A percentile compares a stretch with the other conserved stretches of the same genome.
phyloP scores from a whole-genome alignment of 192 early-diverging fungal genomes.

The Neocallimastix lanati region DNA sequence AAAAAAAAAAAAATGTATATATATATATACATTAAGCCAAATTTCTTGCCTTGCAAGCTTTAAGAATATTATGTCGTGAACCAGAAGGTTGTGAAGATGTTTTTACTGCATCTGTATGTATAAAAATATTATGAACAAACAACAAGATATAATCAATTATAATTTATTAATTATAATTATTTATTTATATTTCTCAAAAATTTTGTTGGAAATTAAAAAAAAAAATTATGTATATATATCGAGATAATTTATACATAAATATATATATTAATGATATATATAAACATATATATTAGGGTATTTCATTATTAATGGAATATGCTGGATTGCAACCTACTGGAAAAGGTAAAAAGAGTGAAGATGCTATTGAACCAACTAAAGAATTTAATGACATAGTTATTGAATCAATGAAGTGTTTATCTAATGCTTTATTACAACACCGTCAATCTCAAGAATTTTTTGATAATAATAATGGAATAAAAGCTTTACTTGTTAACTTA shows the following conservation, averaged over 20 bases:
- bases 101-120: slow-evolving; percentile 15
- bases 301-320: slow-evolving; percentile 11
- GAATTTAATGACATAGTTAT: slow-evolving; percentile 3
- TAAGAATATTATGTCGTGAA: slow-evolving; percentile 41
- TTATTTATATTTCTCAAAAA: no score
- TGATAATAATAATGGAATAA: slow-evolving; percentile 18
- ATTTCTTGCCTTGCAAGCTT: slow-evolving; percentile 18
- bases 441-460: slow-evolving; percentile 20
- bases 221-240: no score
- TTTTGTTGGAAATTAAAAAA: no score
- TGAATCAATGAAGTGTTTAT: slow-evolving; percentile 47
- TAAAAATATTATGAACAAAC: slow-evolving; percentile 21
- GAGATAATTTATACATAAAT: no score
- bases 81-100: slow-evolving; percentile 31
- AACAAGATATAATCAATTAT: no score
- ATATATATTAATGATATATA: no score
- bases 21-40: no score
- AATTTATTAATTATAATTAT: no score
- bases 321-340: slow-evolving; percentile 4
- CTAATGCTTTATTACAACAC: slow-evolving; percentile 40
- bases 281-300: slow-evolving; percentile 16
- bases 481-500: slow-evolving; percentile 11
- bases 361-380: no score
- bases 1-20: no score
- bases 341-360: no score